These are phyloP conservation scores for Cordyceps fumosorosea DNA, from an alignment of 2,329 filamentous ascomycete genomes.

Conservation along the genomic window DNA sequence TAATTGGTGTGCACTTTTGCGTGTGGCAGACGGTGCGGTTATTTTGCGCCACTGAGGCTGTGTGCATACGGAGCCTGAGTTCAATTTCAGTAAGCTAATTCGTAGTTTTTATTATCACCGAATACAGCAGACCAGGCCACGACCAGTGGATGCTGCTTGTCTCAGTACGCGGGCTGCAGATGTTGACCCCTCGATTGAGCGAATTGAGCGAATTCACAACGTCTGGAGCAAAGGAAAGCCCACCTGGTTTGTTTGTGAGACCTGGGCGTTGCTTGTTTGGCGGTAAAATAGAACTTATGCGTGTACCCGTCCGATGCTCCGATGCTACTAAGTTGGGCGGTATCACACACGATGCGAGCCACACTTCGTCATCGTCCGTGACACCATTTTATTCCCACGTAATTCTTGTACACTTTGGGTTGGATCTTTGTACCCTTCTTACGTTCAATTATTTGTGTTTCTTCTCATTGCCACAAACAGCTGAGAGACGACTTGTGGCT, in stretches of 20 bases:
- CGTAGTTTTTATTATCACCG: neutral
- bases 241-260: neutral
- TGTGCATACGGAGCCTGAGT: neutral
- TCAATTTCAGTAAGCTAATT: neutral
- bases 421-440: neutral
- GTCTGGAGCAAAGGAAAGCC: neutral
- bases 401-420: neutral
- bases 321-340: neutral
- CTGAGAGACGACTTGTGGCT: neutral
- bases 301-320: neutral
- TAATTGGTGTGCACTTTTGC: neutral
- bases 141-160: slow-evolving; percentile 2
- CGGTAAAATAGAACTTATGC: neutral
- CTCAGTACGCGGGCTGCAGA: neutral
- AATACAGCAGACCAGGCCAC: neutral
- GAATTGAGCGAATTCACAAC: neutral
- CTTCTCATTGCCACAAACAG: slow-evolving; percentile 1
- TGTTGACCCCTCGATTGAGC: neutral
- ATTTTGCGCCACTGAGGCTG: neutral
- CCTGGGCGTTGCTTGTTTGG: neutral
- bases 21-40: neutral
- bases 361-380: neutral
- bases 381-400: neutral
- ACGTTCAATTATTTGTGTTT: neutral
- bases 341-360: neutral